phyloP scores from a whole-genome alignment of 1,284 basidiomycete species.

The Pholiota adiposa region DNA sequence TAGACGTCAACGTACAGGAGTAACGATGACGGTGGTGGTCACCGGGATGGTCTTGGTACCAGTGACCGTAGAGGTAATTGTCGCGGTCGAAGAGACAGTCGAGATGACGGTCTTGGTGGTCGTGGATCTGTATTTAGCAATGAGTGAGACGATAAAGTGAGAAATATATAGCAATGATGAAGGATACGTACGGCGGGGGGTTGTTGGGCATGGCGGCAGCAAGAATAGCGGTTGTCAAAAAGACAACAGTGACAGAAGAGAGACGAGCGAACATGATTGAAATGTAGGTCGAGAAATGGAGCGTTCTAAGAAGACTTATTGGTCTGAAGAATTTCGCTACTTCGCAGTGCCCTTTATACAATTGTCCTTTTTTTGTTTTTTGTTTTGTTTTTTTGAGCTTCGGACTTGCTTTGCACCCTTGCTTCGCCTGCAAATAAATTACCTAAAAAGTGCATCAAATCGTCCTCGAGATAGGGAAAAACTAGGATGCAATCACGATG shows the following conservation, averaged over 20 bases:
- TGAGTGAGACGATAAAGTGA: not conserved
- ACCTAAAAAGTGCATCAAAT: too few relatives aligned
- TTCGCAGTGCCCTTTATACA: conserved; percentile 20
- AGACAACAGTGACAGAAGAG: conserved; percentile 23
- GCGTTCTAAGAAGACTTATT: conserved; percentile 18
- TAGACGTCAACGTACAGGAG: conserved; percentile 11
- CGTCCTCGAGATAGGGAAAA: not conserved
- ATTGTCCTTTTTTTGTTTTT: not conserved
- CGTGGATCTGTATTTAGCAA: not conserved
- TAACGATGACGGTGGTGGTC: conserved; percentile 18
- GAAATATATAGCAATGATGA: not conserved
- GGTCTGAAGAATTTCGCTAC: conserved; percentile 24
- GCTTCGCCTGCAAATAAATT: not conserved
- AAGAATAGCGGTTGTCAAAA: conserved; percentile 26
- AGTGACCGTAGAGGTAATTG: conserved; percentile 11
- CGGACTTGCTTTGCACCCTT: not conserved
- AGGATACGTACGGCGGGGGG: not conserved
- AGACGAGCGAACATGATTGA: conserved; percentile 31
- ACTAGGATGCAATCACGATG: not conserved
- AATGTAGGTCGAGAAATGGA: not conserved
- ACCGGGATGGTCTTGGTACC: conserved; percentile 9
- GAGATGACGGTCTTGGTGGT: not conserved
- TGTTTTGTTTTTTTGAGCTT: conserved; percentile 1
- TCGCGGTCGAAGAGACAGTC: conserved; percentile 8
- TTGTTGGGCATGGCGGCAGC: conserved; percentile 24